phyloP scores from a whole-genome alignment of 2,329 filamentous ascomycete species.

The Aspergillus jensenii region DNA sequence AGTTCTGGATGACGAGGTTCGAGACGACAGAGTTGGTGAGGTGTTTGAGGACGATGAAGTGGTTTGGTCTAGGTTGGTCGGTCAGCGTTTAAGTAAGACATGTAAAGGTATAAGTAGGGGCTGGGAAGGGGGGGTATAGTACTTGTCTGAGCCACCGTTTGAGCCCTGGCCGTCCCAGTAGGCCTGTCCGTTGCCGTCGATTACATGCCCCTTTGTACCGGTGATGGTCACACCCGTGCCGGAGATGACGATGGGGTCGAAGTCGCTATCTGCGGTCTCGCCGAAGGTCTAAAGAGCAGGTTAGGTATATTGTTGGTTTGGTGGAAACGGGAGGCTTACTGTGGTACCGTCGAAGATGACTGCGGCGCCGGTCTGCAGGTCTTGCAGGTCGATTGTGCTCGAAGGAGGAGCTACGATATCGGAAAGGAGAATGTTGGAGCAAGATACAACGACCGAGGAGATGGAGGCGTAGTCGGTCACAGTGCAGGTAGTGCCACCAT shows the following conservation, averaged over 20 bases:
- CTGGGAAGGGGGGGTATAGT: not conserved
- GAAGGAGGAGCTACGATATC: constrained; percentile 40
- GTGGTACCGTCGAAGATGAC: constrained; percentile 45
- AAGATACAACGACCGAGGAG: constrained; percentile 39
- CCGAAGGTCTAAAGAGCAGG: constrained; percentile 29
- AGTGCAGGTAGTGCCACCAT: constrained; percentile 21
- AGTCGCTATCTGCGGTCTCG: constrained; percentile 38
- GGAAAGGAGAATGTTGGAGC: constrained; percentile 44
- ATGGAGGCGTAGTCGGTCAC: constrained; percentile 32
- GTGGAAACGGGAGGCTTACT: constrained; percentile 8
- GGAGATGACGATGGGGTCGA: constrained; percentile 38
- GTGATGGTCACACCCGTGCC: constrained; percentile 44
- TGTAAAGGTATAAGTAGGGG: too few species aligned
- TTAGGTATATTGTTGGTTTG: too few species aligned
- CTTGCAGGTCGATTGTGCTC: constrained; percentile 42
- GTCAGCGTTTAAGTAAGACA: not conserved
- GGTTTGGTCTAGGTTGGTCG: constrained; percentile 29
- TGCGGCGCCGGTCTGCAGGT: constrained; percentile 41
- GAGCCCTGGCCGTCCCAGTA: constrained; percentile 49
- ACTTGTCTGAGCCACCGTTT: constrained; percentile 43
- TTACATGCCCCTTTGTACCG: constrained; percentile 32
- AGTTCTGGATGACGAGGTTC: constrained; percentile 43
- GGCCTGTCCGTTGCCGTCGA: constrained; percentile 41
- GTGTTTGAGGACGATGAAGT: constrained; percentile 43
- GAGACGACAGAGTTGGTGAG: constrained; percentile 40